Conservation (phyloP, 2,329 filamentous ascomycete species). For the Amphichorda felina region DNA sequence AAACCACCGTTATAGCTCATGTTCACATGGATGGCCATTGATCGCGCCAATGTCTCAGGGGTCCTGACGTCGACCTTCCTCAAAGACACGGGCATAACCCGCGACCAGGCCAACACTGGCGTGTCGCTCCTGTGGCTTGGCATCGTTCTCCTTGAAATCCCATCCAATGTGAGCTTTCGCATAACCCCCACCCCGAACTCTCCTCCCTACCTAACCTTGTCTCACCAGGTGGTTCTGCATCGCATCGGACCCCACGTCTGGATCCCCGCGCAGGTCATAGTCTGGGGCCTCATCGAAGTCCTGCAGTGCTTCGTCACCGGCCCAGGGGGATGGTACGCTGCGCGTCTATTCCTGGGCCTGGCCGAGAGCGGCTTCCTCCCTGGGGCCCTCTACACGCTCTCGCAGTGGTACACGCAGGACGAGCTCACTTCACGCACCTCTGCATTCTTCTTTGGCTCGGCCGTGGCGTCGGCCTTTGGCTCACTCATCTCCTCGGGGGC, state of each 20-base stretch:
- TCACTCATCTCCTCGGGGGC: too few relatives aligned
- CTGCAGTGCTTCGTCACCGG: slow-evolving; percentile 40
- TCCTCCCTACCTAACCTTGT: too few relatives aligned
- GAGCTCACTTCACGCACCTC: slow-evolving; percentile 40
- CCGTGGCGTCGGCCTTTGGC: too few relatives aligned
- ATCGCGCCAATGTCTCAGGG: slow-evolving; percentile 23
- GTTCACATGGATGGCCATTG: too few relatives aligned
- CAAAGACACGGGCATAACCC: slow-evolving; percentile 30
- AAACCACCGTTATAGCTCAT: too few relatives aligned
- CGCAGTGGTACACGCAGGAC: slow-evolving; percentile 40
- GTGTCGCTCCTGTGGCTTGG: slow-evolving; percentile 32
- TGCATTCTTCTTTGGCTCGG: slow-evolving; percentile 44
- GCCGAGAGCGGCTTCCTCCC: slow-evolving; percentile 44
- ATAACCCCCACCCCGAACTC: too few relatives aligned
- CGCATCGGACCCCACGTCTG: slow-evolving; percentile 27
- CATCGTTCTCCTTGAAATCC: slow-evolving; percentile 31
- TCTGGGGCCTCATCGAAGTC: slow-evolving; percentile 39
- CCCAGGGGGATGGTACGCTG: slow-evolving; percentile 33
- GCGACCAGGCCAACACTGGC: slow-evolving; percentile 34
- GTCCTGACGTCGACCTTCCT: slow-evolving; percentile 32
- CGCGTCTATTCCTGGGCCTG: slow-evolving; percentile 38
- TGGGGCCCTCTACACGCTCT: slow-evolving; percentile 35
- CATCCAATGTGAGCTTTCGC: slow-evolving; percentile 12
- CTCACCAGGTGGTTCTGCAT: too few relatives aligned
- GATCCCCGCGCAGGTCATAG: slow-evolving; percentile 39